Evolutionary conservation across 2,329 filamentous ascomycete species (phyloP), one percentile per base, ranked within the genome.

Genomic region (Periconia macrospinosa): DNA sequence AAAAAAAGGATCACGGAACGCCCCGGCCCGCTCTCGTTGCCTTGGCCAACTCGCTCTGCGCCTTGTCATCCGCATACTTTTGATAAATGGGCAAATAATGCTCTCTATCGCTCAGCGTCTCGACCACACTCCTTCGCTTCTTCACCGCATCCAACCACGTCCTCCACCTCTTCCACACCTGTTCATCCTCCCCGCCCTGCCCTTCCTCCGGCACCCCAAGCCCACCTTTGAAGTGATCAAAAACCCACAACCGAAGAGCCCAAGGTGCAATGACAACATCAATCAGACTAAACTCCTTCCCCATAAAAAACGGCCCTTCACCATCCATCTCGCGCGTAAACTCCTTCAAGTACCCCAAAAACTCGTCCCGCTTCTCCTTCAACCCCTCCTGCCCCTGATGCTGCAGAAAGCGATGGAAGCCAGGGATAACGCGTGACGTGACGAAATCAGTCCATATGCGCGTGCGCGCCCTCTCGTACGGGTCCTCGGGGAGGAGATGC

Each of bases 361-460:
- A 84, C 52, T 86, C 84, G 2, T 71, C 63, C 5, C 86, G 78
- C 27, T 82, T 83, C 41, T 83, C 76, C 0, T 81, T 77, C 41
- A 79, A 52, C 2, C 73, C 76, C 2, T 72, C 64, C 14, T 55
- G 52, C 30, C 75, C 74, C 47, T 71, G 71, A 42, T 70, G 62
- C 43, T 71, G 69, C 55, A 84, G 65, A 57, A 83, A 83, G 5
- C 83, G 82, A 73, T 92, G 89, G 60, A 87, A 92, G 0, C 78
- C 80, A 0, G 89, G 87, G 15, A 91, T 81, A 52, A 92, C 85
- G 50, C 86, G 78, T 10, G 79, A 83, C 41, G 80, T 84, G 20
- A 90, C 81, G 61, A 89, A 91, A 60, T 92, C 88, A 41, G 86
- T 87, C 89, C 89, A 92, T 47, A 92, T 83, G 33, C 87, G 77